Percentiles rank a stretch among this genome's conserved stretches.
These are phyloP conservation scores for Botrytis cinerea DNA, from an alignment of 2,329 filamentous ascomycete genomes.

Conservation along the genomic window DNA sequence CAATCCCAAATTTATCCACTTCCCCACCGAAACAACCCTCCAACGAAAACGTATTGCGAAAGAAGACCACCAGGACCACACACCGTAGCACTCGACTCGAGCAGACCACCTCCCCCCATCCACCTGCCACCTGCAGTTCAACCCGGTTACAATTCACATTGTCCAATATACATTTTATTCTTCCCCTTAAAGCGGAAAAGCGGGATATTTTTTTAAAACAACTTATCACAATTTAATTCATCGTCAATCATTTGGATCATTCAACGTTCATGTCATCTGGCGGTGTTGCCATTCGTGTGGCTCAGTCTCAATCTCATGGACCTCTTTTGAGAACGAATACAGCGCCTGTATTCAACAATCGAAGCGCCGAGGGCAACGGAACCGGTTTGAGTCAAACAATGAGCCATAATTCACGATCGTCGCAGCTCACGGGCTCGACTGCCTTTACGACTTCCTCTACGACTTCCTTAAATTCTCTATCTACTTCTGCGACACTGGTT, in stretches of 20 bases:
- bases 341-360: slow-evolving; percentile 37
- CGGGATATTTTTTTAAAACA: slow-evolving; percentile 13
- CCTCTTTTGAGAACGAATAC: slow-evolving; percentile 41
- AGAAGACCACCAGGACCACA: slow-evolving; percentile 6
- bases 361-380: slow-evolving; percentile 30
- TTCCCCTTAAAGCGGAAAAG: slow-evolving; percentile 15
- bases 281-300: slow-evolving; percentile 38
- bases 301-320: slow-evolving; percentile 40
- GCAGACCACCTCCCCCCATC: slow-evolving; percentile 7
- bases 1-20: slow-evolving; percentile 10
- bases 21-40: slow-evolving; percentile 18
- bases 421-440: slow-evolving; percentile 64
- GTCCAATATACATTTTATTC: slow-evolving; percentile 11
- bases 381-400: slow-evolving; percentile 39
- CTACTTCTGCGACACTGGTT: slow-evolving; percentile 41
- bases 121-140: slow-evolving; percentile 6
- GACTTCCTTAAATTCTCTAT: slow-evolving; percentile 41
- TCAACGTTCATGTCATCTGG: slow-evolving; percentile 38
- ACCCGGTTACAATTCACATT: background rate
- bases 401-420: slow-evolving; percentile 51
- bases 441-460: slow-evolving; percentile 48
- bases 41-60: slow-evolving; percentile 20
- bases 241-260: slow-evolving; percentile 8
- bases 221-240: slow-evolving; percentile 16
- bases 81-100: slow-evolving; percentile 18